Percentiles rank a stretch among this genome's conserved stretches.
phyloP scores from a whole-genome alignment of 2,329 filamentous ascomycete genomes.

The Aspergillus thermomutatus region DNA sequence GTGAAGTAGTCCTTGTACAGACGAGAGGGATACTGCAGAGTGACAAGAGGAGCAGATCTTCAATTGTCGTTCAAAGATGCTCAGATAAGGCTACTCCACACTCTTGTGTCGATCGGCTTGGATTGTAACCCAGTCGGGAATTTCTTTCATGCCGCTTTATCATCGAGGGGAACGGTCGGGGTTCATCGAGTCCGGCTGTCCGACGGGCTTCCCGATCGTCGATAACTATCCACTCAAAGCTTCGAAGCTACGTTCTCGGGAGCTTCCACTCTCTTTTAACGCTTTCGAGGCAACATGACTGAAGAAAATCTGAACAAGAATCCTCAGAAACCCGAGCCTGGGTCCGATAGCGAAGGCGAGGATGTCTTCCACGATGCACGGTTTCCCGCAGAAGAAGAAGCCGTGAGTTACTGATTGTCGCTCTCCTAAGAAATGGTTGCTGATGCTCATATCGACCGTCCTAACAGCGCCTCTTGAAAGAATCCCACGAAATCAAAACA shows the following conservation, averaged over 20 bases:
- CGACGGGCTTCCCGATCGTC: neutral
- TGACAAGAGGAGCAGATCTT: neutral
- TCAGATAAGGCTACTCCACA: neutral
- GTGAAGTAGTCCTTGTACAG: neutral
- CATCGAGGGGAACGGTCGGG: neutral
- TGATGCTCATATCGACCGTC: constrained; percentile 6
- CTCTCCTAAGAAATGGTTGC: neutral
- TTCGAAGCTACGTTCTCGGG: neutral
- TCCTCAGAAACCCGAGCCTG: constrained; percentile 13
- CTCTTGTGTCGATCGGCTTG: neutral
- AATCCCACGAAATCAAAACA: constrained; percentile 70
- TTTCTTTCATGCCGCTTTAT: neutral
- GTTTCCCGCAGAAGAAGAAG: constrained; percentile 48
- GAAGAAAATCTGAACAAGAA: neutral
- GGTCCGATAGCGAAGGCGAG: constrained; percentile 33
- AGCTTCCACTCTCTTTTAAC: neutral
- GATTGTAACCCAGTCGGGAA: neutral
- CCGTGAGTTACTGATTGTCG: constrained; percentile 29
- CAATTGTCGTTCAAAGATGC: neutral
- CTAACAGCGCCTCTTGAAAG: constrained; percentile 61
- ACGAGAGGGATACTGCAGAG: neutral
- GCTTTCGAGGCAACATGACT: constrained; percentile 23
- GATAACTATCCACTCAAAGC: neutral
- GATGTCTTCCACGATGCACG: constrained; percentile 42
- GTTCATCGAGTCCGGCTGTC: neutral